Evolutionary conservation across 352 stramenopile species (phyloP).

Genomic region (Globisporangium paddicum): DNA sequence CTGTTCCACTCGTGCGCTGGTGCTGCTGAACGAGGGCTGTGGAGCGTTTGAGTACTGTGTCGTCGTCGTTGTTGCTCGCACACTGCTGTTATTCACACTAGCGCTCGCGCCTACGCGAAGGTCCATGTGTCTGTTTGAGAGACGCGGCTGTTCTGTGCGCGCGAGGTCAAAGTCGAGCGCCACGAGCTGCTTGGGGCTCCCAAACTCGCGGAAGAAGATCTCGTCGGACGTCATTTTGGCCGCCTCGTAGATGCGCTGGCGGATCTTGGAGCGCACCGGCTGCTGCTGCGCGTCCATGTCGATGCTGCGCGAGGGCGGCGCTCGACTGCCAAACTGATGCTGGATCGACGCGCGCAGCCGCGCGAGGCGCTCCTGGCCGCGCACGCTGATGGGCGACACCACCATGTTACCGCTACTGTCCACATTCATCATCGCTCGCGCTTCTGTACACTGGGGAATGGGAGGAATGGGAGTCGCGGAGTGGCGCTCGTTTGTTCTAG

Average conservation of each 20-base stretch:
- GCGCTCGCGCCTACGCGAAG: background rate
- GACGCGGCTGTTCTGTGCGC: slow-evolving; percentile 14
- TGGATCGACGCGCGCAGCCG: slow-evolving; percentile 41
- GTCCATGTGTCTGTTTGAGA: background rate
- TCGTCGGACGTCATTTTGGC: slow-evolving; percentile 40
- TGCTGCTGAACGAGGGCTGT: background rate
- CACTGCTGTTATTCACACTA: background rate
- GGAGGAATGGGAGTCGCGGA: no score
- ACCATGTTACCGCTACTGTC: slow-evolving; percentile 12
- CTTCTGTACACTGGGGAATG: background rate
- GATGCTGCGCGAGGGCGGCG: slow-evolving; percentile 1
- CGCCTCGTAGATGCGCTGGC: slow-evolving; percentile 43
- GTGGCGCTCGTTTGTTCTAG: background rate
- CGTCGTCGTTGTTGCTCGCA: background rate
- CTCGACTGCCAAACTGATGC: slow-evolving; percentile 25
- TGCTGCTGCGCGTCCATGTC: slow-evolving; percentile 1
- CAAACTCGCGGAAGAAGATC: slow-evolving; percentile 69
- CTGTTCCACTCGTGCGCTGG: background rate
- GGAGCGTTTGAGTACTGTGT: background rate
- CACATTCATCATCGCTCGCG: slow-evolving; percentile 8
- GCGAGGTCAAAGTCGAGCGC: slow-evolving; percentile 36
- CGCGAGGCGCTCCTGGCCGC: slow-evolving; percentile 31
- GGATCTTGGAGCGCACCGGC: slow-evolving; percentile 30
- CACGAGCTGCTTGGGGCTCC: slow-evolving; percentile 40
- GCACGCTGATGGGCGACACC: slow-evolving; percentile 44